phyloP scores from a whole-genome alignment of 2,329 filamentous ascomycete species.

The Xylariaceae sp. region DNA sequence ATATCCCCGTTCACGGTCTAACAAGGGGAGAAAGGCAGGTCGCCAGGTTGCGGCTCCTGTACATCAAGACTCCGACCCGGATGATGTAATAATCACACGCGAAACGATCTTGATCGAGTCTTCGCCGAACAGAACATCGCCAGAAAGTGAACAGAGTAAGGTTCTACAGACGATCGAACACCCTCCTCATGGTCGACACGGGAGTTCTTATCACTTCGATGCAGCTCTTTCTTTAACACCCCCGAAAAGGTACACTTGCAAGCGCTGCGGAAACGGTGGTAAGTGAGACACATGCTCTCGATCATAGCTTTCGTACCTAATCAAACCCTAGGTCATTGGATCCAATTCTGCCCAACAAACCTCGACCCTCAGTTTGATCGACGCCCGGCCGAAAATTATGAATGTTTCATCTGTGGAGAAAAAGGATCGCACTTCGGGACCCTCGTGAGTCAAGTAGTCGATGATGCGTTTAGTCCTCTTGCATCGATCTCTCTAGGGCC shows the following conservation, averaged over 20 bases:
- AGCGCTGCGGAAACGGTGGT: slow-evolving; percentile 31
- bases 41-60: too few relatives aligned
- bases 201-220: not conserved
- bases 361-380: slow-evolving; percentile 36
- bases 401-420: slow-evolving; percentile 33
- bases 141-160: not conserved
- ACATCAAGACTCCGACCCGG: not conserved
- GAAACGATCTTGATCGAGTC: slow-evolving; percentile 7
- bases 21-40: too few relatives aligned
- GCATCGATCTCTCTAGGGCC: too few relatives aligned
- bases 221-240: slow-evolving; percentile 3
- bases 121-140: slow-evolving; percentile 2
- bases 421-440: slow-evolving; percentile 35
- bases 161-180: not conserved
- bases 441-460: slow-evolving; percentile 4
- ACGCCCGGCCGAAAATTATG: slow-evolving; percentile 29
- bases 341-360: slow-evolving; percentile 39
- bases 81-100: slow-evolving; percentile 4
- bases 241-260: slow-evolving; percentile 27
- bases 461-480: too few relatives aligned
- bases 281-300: slow-evolving; percentile 7
- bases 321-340: slow-evolving; percentile 33
- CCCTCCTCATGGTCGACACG: slow-evolving; percentile 3
- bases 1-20: not conserved
- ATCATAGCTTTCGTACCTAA: slow-evolving; percentile 2